These are phyloP conservation scores for Crithidia thermophila DNA, from an alignment of 208 protist species.

Conservation along the genomic window DNA sequence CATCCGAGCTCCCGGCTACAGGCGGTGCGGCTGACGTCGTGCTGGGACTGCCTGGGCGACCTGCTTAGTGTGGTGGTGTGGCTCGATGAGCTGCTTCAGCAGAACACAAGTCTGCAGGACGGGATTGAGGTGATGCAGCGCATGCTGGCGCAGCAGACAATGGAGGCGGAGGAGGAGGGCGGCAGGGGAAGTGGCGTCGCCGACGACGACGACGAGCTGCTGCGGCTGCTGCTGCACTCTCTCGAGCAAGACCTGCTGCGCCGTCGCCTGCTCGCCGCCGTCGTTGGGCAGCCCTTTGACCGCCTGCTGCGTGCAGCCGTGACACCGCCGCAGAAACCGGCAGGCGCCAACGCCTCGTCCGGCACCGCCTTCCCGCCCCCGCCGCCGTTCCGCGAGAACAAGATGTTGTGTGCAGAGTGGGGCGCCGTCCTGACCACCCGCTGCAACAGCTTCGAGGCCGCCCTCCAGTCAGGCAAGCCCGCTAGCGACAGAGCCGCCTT, in stretches of 20 bases:
- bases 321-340: not conserved
- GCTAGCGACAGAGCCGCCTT: slow-evolving; percentile 4
- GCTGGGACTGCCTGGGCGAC: slow-evolving; percentile 73
- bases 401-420: slow-evolving; percentile 18
- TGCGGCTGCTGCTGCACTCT: slow-evolving; percentile 17
- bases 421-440: slow-evolving; percentile 14
- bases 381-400: slow-evolving; percentile 19
- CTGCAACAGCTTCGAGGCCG: slow-evolving; percentile 21
- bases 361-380: not conserved
- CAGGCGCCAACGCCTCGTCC: not conserved
- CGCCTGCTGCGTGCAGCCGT: slow-evolving; percentile 7
- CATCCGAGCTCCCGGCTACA: slow-evolving; percentile 11
- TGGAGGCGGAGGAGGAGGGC: slow-evolving; percentile 7
- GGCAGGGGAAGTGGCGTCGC: not conserved
- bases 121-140: slow-evolving; percentile 46
- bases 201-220: slow-evolving; percentile 21
- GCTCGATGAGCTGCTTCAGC: slow-evolving; percentile 80
- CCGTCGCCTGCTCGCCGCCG: slow-evolving; percentile 52
- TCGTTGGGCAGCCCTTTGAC: slow-evolving; percentile 72
- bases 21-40: slow-evolving; percentile 56
- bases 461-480: not conserved
- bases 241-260: slow-evolving; percentile 26
- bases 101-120: slow-evolving; percentile 61
- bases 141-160: slow-evolving; percentile 20
- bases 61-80: slow-evolving; percentile 75